phyloP scores from a whole-genome alignment of 108 stramenopile species.

The Cyclotella baltica region DNA sequence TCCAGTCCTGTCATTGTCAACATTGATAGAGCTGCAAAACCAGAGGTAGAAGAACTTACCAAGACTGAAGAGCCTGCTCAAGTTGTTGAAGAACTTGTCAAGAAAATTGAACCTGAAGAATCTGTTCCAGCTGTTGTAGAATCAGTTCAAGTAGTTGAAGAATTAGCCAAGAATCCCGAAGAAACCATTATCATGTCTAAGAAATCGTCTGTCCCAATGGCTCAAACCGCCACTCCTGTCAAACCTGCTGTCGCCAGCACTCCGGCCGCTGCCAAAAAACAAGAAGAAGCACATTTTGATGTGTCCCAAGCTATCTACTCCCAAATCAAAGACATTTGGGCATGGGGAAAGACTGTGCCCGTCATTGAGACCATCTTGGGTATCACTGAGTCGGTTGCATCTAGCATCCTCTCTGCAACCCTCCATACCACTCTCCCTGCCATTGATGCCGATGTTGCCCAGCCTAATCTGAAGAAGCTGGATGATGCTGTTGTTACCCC shows the following conservation, averaged over 20 bases:
- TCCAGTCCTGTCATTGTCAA: constrained; percentile 11
- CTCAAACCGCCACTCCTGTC: background rate
- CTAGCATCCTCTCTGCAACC: constrained; percentile 62
- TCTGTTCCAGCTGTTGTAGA: too few species aligned
- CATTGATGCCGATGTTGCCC: constrained; percentile 53
- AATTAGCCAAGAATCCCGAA: constrained; percentile 14
- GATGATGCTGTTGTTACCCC: constrained; percentile 73
- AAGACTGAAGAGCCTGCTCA: too few species aligned
- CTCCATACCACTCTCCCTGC: constrained; percentile 53
- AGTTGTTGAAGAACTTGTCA: too few species aligned
- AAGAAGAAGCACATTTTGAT: constrained; percentile 48
- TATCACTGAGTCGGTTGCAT: constrained; percentile 69
- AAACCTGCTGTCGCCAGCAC: background rate
- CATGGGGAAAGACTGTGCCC: constrained; percentile 78
- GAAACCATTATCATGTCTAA: background rate
- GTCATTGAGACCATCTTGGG: constrained; percentile 61
- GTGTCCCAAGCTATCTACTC: constrained; percentile 67
- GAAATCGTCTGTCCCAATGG: background rate
- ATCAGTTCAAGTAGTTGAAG: too few species aligned
- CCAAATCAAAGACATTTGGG: constrained; percentile 69
- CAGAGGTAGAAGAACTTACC: constrained; percentile 27
- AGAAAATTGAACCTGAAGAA: too few species aligned
- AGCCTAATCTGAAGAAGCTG: constrained; percentile 58
- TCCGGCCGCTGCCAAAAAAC: background rate
- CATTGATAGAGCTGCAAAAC: constrained; percentile 22